Evolutionary conservation across 2,329 filamentous ascomycete species (phyloP).

Genomic region (Ophiostoma tasmaniense): DNA sequence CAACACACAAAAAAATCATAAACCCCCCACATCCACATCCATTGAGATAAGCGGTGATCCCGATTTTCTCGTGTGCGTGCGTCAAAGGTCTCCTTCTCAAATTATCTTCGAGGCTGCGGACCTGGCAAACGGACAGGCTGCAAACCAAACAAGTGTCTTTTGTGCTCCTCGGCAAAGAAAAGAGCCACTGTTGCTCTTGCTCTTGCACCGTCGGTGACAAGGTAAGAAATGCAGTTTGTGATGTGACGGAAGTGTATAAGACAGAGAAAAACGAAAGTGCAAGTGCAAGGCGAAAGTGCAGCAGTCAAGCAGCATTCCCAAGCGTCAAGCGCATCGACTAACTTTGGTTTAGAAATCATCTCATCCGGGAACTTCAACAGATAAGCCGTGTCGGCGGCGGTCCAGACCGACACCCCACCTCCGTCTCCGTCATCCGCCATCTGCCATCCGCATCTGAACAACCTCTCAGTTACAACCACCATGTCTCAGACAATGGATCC

Average conservation of each 20-base stretch:
- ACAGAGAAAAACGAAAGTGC: not conserved
- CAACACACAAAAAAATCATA: conserved; percentile 10
- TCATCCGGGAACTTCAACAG: not conserved
- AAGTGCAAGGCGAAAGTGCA: not conserved
- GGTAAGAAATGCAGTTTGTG: not conserved
- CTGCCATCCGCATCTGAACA: not conserved
- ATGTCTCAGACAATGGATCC: conserved; percentile 26
- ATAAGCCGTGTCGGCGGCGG: not conserved
- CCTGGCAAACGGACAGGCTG: not conserved
- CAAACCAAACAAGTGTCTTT: not conserved
- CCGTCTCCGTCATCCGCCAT: not conserved
- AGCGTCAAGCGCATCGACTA: not conserved
- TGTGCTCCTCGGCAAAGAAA: not conserved
- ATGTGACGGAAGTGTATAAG: not conserved
- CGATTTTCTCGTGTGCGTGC: not conserved
- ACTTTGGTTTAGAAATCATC: not conserved
- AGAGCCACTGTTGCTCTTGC: not conserved
- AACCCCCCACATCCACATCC: conserved; percentile 27
- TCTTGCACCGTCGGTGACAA: not conserved
- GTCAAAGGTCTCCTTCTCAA: not conserved
- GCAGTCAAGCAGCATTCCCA: not conserved
- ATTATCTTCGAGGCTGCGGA: not conserved
- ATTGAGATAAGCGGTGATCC: conserved; percentile 18
- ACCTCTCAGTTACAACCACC: not conserved
- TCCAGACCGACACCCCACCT: not conserved